Evolutionary conservation across 257 asterid genomes (phyloP).

Genomic region (Nicotiana undulata): DNA sequence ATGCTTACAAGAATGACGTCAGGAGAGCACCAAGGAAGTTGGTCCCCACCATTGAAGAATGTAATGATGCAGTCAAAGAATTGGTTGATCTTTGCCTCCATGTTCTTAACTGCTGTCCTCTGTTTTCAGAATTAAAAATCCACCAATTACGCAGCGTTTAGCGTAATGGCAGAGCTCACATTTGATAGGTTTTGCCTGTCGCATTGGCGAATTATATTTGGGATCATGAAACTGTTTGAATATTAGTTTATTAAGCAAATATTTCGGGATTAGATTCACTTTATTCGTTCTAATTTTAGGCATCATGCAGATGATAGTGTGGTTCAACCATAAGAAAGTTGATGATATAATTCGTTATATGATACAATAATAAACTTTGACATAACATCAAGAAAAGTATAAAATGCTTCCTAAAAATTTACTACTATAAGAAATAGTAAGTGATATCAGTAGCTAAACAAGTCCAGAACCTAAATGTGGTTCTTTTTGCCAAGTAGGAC

Average conservation of each 20-base stretch:
- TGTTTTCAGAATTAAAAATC: not conserved
- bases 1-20: conserved; percentile 44
- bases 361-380: not conserved
- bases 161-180: not conserved
- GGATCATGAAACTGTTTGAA: not conserved
- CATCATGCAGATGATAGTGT: not conserved
- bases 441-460: not conserved
- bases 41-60: conserved; percentile 68
- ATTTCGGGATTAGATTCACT: not conserved
- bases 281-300: not conserved
- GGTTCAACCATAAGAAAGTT: not conserved
- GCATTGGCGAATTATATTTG: not conserved
- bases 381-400: not conserved
- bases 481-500: too few relatives aligned
- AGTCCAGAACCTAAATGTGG: too few relatives aligned
- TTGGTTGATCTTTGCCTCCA: conserved; percentile 42
- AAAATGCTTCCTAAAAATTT: not conserved
- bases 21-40: conserved; percentile 53
- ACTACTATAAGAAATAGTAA: not conserved
- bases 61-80: conserved; percentile 49
- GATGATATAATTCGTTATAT: not conserved
- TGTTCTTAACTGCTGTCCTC: not conserved
- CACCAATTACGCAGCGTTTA: not conserved
- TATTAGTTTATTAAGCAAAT: not conserved
- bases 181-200: not conserved